These are phyloP conservation scores for Heritiera littoralis DNA, from an alignment of 345 rosid species.

Conservation along the genomic window DNA sequence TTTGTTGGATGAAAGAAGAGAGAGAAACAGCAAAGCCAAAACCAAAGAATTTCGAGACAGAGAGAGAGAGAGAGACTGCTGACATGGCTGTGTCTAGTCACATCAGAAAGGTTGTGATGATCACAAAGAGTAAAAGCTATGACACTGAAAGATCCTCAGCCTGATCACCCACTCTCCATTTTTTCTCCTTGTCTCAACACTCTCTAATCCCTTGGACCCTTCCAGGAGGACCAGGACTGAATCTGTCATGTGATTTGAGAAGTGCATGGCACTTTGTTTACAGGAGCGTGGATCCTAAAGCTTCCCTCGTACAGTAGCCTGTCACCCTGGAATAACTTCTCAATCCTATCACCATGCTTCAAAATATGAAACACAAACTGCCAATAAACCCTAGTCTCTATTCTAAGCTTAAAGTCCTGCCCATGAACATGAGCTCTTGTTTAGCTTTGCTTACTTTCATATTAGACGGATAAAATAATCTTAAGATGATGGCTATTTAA, in stretches of 20 bases:
- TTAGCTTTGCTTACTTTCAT: too few relatives aligned
- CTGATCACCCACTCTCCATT: neutral
- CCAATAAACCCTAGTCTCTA: neutral
- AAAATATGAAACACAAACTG: neutral
- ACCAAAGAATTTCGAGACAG: constrained; percentile 8
- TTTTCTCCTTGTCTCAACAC: neutral
- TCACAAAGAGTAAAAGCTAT: constrained; percentile 35
- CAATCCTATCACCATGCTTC: neutral
- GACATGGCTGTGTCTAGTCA: constrained; percentile 46
- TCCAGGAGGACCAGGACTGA: neutral
- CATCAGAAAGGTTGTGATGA: constrained; percentile 55
- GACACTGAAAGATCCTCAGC: constrained; percentile 11
- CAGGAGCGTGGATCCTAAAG: neutral
- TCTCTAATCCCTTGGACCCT: neutral
- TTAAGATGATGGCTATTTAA: too few relatives aligned
- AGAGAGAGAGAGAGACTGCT: constrained; percentile 30
- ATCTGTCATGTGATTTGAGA: constrained; percentile 22
- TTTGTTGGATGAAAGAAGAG: neutral
- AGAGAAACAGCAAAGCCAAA: neutral
- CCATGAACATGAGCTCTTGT: too few relatives aligned
- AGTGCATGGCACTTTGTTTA: constrained; percentile 28
- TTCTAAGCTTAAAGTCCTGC: neutral
- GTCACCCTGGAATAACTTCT: constrained; percentile 11
- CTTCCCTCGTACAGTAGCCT: neutral
- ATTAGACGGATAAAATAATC: too few relatives aligned